Evolutionary conservation across 2,329 filamentous ascomycete genomes (phyloP).

Genomic region (Fusarium neocosmosporiellum): DNA sequence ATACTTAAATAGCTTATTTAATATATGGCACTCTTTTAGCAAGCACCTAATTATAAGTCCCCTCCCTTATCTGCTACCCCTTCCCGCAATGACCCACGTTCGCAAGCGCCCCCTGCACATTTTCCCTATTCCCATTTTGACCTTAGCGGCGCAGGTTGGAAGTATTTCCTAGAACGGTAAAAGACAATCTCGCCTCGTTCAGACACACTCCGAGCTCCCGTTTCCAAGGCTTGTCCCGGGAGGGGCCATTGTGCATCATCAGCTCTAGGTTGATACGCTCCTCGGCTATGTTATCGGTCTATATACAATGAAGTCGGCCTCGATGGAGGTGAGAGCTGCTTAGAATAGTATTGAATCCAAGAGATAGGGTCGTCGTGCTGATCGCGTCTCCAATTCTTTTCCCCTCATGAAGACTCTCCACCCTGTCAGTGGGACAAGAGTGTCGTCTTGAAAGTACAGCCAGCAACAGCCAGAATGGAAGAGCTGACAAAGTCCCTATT

Average conservation of each 20-base stretch:
- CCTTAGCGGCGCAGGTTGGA: background rate
- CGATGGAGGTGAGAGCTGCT: background rate
- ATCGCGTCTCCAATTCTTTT: background rate
- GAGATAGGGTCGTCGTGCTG: background rate
- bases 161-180: background rate
- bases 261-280: background rate
- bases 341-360: background rate
- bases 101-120: background rate
- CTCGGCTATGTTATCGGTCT: background rate
- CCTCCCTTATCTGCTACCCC: background rate
- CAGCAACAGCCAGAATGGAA: background rate
- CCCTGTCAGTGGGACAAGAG: background rate
- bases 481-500: background rate
- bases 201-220: background rate
- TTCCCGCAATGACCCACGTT: background rate
- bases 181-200: background rate
- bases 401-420: background rate
- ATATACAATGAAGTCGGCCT: background rate
- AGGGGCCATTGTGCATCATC: background rate
- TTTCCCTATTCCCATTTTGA: background rate
- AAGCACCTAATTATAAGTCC: background rate
- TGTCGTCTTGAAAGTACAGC: background rate
- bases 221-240: background rate
- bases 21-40: background rate
- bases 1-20: background rate